phyloP scores from a whole-genome alignment of 495 filamentous ascomycete species.

The Penicillium antarcticum region DNA sequence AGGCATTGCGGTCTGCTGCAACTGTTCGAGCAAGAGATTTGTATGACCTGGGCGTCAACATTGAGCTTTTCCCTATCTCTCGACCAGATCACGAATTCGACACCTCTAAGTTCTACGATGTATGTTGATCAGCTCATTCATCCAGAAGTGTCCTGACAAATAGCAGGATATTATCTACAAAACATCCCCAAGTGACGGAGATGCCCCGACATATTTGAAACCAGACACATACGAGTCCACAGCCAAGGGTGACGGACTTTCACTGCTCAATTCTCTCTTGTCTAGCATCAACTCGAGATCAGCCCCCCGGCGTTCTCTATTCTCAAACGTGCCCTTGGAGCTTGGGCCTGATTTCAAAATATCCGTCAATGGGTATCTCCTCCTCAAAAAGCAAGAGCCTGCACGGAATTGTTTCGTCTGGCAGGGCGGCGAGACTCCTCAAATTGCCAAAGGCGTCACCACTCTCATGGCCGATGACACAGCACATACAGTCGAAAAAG shows the following conservation, averaged over 20 bases:
- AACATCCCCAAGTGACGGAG: constrained; percentile 58
- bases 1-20: constrained; percentile 66
- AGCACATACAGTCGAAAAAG: constrained; percentile 69
- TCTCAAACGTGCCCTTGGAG: constrained; percentile 81
- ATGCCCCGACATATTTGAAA: constrained; percentile 55
- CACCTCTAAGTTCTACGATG: constrained; percentile 86
- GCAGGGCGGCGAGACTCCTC: constrained; percentile 74
- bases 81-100: constrained; percentile 73
- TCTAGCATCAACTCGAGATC: constrained; percentile 90
- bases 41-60: constrained; percentile 88
- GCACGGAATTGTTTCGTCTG: constrained; percentile 81
- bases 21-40: constrained; percentile 89
- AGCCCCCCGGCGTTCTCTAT: constrained; percentile 80
- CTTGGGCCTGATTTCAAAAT: constrained; percentile 82
- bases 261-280: constrained; percentile 75
- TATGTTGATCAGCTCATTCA: constrained; percentile 31
- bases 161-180: constrained; percentile 77
- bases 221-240: constrained; percentile 47
- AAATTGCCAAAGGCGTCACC: constrained; percentile 73
- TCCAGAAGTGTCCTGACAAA: neutral
- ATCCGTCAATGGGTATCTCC: constrained; percentile 86
- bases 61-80: constrained; percentile 93
- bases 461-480: constrained; percentile 72
- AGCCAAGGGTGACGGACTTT: constrained; percentile 67
- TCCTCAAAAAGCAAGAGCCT: constrained; percentile 78